Evolutionary conservation across 75 land plant genomes (phyloP).

Genomic region (Pinus albicaulis): DNA sequence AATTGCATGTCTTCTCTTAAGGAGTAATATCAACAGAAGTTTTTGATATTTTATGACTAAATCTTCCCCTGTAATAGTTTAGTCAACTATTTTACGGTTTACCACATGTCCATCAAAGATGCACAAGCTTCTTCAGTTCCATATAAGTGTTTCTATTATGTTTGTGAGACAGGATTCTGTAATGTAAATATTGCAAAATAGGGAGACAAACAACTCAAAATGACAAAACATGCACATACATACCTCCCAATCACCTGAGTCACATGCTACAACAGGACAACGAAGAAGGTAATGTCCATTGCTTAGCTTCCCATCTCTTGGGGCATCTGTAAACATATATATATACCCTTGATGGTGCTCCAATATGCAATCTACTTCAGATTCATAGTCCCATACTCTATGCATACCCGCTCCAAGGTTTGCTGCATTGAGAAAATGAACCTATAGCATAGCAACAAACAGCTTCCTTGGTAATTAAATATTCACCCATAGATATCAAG

Average conservation of each 20-base stretch:
- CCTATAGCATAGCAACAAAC: constrained; percentile 37
- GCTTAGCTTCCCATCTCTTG: constrained; percentile 21
- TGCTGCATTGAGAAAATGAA: constrained; percentile 75
- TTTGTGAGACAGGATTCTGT: background rate
- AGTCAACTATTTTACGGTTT: background rate
- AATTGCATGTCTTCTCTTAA: too few relatives aligned
- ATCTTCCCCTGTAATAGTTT: background rate
- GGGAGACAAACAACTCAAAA: background rate
- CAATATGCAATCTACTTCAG: constrained; percentile 72
- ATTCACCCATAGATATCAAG: background rate
- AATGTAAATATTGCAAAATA: background rate
- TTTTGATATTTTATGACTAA: background rate
- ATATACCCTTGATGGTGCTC: constrained; percentile 87
- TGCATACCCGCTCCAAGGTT: constrained; percentile 52
- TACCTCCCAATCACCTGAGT: constrained; percentile 75
- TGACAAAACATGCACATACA: constrained; percentile 3
- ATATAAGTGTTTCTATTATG: background rate
- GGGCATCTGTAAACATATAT: constrained; percentile 73
- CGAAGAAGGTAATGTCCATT: constrained; percentile 70
- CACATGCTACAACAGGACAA: constrained; percentile 28
- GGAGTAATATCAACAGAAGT: background rate
- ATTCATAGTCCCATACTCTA: constrained; percentile 65
- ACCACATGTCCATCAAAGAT: background rate
- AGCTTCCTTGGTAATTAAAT: background rate
- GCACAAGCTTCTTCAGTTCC: constrained; percentile 1